Base-by-base conservation (phyloP, 306 rosid genomes). In the Amphicarpaea edgeworthii region DNA sequence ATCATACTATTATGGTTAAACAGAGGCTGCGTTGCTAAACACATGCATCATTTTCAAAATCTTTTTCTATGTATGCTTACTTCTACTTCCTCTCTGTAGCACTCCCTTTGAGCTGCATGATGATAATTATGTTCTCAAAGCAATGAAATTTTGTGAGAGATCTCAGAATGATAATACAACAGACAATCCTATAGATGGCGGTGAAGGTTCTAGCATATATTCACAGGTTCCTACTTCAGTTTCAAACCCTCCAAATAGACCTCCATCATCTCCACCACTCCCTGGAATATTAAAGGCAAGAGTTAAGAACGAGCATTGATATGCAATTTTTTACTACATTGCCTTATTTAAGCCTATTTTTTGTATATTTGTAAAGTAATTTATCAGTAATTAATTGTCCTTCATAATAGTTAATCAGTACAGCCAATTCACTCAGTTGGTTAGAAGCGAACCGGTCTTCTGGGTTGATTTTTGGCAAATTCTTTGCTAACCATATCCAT, bases 61-160 rank as follows among this genome's bases (percentile, higher is more conserved):
- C 14, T 68, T 68, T 42, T 60, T 28, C 19, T 20, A 7, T 11
- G 41, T 12, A 41, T 55, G 68, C 50, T 75, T 28, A 11, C 60
- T 49, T 74, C 42, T n/a, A 59, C 40, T 43, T 12, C 46, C 2
- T 59, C 21, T 41, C 32, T 81, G 72, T 89, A 93, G 98, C 85
- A 93, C 98, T 19, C 98, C 98, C 17, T 93, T 93, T 80, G 98
- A 93, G 90, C 88, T 93, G 78, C 98, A 93, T 58, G 98, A 93
- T 34, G 98, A 91, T 84, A 91, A 89, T 75, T 91, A 89, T 70
- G 97, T 91, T 51, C 86, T 93, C 68, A 91, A 91, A 85, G 96
- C 91, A 28, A 91, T 93, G 98, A 86, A 93, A 59, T 86, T 93
- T 72, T 91, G 92, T 72, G 89, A 89, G 19, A 81, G 87, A 77